These are phyloP conservation scores for Plasmodium relictum DNA, from an alignment of 169 alveolate genomes.

Conservation along the genomic window DNA sequence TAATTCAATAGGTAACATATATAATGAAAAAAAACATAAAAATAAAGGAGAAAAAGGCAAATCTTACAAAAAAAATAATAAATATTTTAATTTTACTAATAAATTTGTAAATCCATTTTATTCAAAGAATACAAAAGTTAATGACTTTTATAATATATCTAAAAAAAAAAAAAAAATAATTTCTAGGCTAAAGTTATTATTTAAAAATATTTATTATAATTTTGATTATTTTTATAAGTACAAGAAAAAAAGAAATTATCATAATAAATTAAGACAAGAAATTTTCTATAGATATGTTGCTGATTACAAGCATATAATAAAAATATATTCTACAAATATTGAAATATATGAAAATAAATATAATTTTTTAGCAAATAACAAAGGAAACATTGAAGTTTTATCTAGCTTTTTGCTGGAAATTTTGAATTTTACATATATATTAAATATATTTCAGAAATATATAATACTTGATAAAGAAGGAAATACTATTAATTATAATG, in stretches of 20 bases:
- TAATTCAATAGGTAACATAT: not conserved
- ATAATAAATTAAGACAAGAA: constrained; percentile 25
- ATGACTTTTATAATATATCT: too few species aligned
- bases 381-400: constrained; percentile 45
- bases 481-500: not conserved
- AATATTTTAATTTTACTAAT: not conserved
- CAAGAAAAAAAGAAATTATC: not conserved
- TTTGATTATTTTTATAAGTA: too few species aligned
- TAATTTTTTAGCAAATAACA: constrained; percentile 34
- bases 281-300: constrained; percentile 37
- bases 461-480: constrained; percentile 5
- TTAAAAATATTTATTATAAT: too few species aligned
- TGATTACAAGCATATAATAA: constrained; percentile 31
- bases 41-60: not conserved
- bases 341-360: constrained; percentile 50
- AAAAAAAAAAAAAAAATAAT: too few species aligned
- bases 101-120: not conserved
- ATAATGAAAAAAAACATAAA: not conserved
- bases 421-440: constrained; percentile 15
- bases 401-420: constrained; percentile 21
- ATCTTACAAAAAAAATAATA: not conserved
- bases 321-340: constrained; percentile 19
- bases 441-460: constrained; percentile 35
- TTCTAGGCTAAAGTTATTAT: too few species aligned
- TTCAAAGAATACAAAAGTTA: too few species aligned